Conservation (phyloP, 805 yeast species). For the Candida sithepensis region DNA sequence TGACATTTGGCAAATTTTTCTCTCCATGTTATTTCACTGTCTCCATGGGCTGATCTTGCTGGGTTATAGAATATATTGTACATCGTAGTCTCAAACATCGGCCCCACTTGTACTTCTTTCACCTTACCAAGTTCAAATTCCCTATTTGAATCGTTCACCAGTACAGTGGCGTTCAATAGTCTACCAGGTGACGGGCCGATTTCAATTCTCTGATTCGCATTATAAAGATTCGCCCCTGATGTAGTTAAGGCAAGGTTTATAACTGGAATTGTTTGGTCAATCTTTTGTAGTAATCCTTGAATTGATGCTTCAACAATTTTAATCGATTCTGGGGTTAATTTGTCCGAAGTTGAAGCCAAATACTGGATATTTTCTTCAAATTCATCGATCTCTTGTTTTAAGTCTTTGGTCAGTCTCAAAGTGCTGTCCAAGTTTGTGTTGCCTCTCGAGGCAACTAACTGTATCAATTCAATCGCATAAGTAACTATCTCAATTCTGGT, state of each 20-base stretch:
- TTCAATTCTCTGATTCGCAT: constrained; percentile 42
- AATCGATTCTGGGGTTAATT: constrained; percentile 30
- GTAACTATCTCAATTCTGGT: constrained; percentile 59
- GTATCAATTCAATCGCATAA: constrained; percentile 65
- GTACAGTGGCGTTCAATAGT: constrained; percentile 57
- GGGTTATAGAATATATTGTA: constrained; percentile 64
- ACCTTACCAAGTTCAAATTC: constrained; percentile 10
- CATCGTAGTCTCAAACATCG: constrained; percentile 50
- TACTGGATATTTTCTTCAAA: constrained; percentile 49
- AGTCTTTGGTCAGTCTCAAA: constrained; percentile 47
- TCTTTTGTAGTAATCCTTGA: constrained; percentile 42
- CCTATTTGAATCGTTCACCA: constrained; percentile 38
- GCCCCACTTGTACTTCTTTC: constrained; percentile 46
- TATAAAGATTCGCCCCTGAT: constrained; percentile 57
- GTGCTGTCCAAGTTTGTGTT: constrained; percentile 56
- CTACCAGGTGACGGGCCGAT: constrained; percentile 57
- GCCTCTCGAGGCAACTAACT: constrained; percentile 58
- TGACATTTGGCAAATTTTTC: constrained; percentile 61
- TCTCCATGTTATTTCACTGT: constrained; percentile 59
- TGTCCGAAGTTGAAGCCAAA: constrained; percentile 29
- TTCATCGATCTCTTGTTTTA: constrained; percentile 53
- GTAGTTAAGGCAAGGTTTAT: constrained; percentile 63
- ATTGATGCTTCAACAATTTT: constrained; percentile 48
- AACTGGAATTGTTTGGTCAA: constrained; percentile 68
- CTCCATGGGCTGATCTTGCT: constrained; percentile 29